Evolutionary conservation across 2,329 filamentous ascomycete species (phyloP).

Genomic region (Botrytis pseudocinerea): DNA sequence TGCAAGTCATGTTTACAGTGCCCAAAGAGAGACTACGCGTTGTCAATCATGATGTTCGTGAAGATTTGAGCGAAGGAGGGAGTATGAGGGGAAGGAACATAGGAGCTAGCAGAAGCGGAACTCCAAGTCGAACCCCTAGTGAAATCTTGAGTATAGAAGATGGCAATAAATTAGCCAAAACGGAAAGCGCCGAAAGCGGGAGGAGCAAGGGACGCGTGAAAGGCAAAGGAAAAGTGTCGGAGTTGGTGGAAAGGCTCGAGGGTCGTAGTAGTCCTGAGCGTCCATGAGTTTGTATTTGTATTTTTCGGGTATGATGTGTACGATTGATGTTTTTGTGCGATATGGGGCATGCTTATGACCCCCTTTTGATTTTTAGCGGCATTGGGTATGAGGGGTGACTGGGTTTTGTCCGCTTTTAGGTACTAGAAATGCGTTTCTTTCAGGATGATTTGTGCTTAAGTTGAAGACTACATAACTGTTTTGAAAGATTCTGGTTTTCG

Average conservation of each 20-base stretch:
- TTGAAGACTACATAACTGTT: background rate
- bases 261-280: conserved; percentile 32
- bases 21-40: conserved; percentile 82
- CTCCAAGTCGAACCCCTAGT: conserved; percentile 6
- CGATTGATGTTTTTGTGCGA: conserved; percentile 1
- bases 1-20: conserved; percentile 91
- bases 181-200: conserved; percentile 18
- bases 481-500: background rate
- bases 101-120: conserved; percentile 32
- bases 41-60: conserved; percentile 73
- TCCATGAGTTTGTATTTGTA: background rate
- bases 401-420: background rate
- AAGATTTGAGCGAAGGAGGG: conserved; percentile 47
- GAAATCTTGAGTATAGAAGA: conserved; percentile 24
- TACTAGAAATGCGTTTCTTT: background rate
- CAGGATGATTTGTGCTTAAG: background rate
- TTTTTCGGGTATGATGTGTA: background rate
- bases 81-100: conserved; percentile 35
- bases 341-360: background rate
- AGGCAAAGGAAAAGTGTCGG: conserved; percentile 32
- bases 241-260: conserved; percentile 38
- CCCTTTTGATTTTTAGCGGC: conserved; percentile 4
- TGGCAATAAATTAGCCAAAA: conserved; percentile 3
- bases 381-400: conserved; percentile 8
- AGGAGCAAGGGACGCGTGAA: conserved; percentile 26